Base-by-base conservation (phyloP, 2,329 filamentous ascomycete species). In the Didymella glomerata region DNA sequence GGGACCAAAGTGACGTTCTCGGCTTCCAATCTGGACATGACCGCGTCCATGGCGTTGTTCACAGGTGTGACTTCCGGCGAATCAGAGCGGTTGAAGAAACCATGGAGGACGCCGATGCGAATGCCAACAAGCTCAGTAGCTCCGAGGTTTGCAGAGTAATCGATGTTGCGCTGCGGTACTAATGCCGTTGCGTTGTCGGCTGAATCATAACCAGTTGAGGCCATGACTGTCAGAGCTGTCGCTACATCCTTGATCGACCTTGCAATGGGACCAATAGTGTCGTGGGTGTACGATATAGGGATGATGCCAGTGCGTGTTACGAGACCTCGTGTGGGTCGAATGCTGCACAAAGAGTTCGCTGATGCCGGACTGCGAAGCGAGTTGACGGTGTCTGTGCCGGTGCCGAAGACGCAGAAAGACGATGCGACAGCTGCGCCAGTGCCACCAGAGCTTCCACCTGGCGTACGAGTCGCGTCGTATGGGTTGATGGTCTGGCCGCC, bases 401-500 rank as follows among this genome's bases (percentile, higher is more conserved):
- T 84, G 0, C 83, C 86, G 2, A 86, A 78, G 0, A 89, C 79
- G 1, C 83, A 84, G 55, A 89, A 82, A 22, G 82, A 85, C 2
- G 82, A 78, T 14, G 84, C 86, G 27, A 90, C 77, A 0, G 85
- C 86, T 0, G 85, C 86, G 0, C 85, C 86, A 0, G 85, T 87
- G 0, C 87, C 88, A 11, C 87, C 87, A 28, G 85, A 88, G 44
- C 84, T 87, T 1, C 87, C 88, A 3, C 87, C 88, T 0, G 87
- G 87, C 0, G 87, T 90, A n/a, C 89, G 83, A 0, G 80, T 81
- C 1, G 78, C 72, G 70, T 91, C 87, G 64, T 92, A 91, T 0
- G 88, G 86, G 69, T 90, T 90, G 60, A 85, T 70, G 0, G 87
- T 88, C 72, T 90, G 88, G 0, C 88, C 87, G 13, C 86, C 86